Percentiles rank a stretch among this genome's conserved stretches.
These are phyloP conservation scores for Aspergillus neoniger DNA, from an alignment of 2,329 filamentous ascomycete species.

Conservation along the genomic window DNA sequence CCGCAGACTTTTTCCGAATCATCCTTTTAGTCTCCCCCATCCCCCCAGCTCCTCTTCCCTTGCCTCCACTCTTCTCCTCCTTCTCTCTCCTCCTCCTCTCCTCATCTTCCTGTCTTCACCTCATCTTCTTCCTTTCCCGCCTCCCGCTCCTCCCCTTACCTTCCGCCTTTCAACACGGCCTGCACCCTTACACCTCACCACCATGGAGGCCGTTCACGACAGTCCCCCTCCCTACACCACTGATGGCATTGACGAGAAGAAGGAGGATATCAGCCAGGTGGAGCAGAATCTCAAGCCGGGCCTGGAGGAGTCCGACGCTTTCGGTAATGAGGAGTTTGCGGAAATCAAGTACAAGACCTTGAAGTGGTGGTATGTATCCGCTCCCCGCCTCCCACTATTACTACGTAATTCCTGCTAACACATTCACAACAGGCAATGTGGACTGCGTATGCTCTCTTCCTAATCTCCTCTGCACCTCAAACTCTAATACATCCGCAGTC, in stretches of 20 bases:
- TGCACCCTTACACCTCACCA: background rate
- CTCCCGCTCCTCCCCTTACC: background rate
- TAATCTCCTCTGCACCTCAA: background rate
- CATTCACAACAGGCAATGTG: slow-evolving; percentile 36
- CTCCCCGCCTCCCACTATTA: background rate
- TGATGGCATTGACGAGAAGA: slow-evolving; percentile 10
- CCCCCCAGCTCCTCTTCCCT: background rate
- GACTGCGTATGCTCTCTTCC: slow-evolving; percentile 31
- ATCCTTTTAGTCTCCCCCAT: background rate
- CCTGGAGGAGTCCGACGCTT: slow-evolving; percentile 28
- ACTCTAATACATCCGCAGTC: slow-evolving; percentile 29
- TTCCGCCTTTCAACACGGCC: background rate
- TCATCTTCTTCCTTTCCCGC: background rate
- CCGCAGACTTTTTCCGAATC: background rate
- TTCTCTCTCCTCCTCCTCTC: background rate
- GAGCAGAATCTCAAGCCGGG: slow-evolving; percentile 16
- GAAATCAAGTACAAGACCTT: slow-evolving; percentile 53
- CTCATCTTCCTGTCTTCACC: background rate
- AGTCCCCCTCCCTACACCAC: slow-evolving; percentile 6
- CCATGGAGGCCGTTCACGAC: slow-evolving; percentile 2
- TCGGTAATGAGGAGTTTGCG: slow-evolving; percentile 33
- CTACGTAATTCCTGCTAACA: slow-evolving; percentile 36
- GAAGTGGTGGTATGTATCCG: slow-evolving; percentile 38
- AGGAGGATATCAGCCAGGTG: slow-evolving; percentile 2
- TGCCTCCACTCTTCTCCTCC: background rate